Evolutionary conservation across 306 rosid genomes (phyloP), one percentile per base, ranked within the genome.

Genomic region (Geum urbanum): DNA sequence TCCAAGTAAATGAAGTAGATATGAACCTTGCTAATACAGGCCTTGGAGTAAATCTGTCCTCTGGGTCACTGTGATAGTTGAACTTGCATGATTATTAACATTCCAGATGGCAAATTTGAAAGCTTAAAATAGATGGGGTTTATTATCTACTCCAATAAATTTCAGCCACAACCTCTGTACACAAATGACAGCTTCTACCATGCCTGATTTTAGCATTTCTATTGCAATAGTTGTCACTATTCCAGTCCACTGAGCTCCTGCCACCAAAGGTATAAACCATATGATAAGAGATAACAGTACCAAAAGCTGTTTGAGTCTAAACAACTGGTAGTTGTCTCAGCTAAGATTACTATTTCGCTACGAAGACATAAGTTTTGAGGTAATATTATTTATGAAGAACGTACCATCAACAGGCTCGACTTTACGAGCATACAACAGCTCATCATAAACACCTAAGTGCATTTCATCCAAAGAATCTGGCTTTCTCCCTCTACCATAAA

Each of bases 201-300:
- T 88, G 84, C 97, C 97, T 58, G 96, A 86, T 77, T 88, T 90
- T 20, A 92, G 91, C 98, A 92, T 92, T 83, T 92, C 98, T 45
- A 90, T 85, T 39, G 98, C 98, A 66, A 92, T 85, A 18, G 97
- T 86, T 73, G 98, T 92, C 58, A 92, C 96, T 85, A 92, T 86
- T 70, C 98, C 98, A 20, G 98, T 92, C 98, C 98, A 90, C 39
- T 92, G 98, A 81, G 98, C 97, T 61, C 98, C 98, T 92, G 77
- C 63, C 63, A 68, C 63, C 9, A 72, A 48, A 15, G 22, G 6
- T 6, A 47, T 10, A 8, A 47, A 9, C 51, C 14, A 47, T 15
- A 51, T 51, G 55, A 51, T 51, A 48, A 48, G n/a, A 48, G 4
- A 48, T 14, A 14, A 48, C 14, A 48, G 4, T 48, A 10, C 9